A percentile compares a stretch with the other conserved stretches of the same genome.
Evolutionary conservation across 306 rosid species (phyloP).

Genomic region (Prunus persica): DNA sequence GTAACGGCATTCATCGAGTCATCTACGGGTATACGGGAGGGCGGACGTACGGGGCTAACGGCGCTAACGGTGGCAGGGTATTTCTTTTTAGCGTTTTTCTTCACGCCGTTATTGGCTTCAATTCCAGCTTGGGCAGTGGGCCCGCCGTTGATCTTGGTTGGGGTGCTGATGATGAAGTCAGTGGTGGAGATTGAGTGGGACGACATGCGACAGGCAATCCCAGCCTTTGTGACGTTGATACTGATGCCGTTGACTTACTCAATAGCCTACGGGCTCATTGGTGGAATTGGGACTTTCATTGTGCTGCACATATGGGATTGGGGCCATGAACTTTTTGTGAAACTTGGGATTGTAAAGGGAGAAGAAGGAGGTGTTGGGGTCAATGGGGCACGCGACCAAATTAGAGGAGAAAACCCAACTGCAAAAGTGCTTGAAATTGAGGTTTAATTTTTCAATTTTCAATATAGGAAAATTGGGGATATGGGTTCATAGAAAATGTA

Average conservation of each 20-base stretch:
- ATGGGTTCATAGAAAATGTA: conserved; percentile 6
- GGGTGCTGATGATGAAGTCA: conserved; percentile 93
- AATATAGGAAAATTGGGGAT: neutral
- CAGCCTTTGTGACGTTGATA: conserved; percentile 82
- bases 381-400: conserved; percentile 28
- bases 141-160: conserved; percentile 91
- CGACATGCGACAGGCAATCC: conserved; percentile 88
- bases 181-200: conserved; percentile 92
- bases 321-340: conserved; percentile 30
- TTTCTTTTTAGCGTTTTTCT: conserved; percentile 70
- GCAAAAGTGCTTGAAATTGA: conserved; percentile 35
- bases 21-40: conserved; percentile 93
- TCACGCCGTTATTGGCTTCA: conserved; percentile 92
- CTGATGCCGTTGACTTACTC: conserved; percentile 91
- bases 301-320: conserved; percentile 81
- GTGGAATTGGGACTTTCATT: conserved; percentile 77
- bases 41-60: conserved; percentile 87
- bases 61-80: conserved; percentile 71
- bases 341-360: conserved; percentile 26
- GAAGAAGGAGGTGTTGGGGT: conserved; percentile 7
- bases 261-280: conserved; percentile 80
- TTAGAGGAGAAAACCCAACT: conserved; percentile 13
- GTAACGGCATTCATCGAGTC: conserved; percentile 88
- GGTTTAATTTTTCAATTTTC: conserved; percentile 1
- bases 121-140: conserved; percentile 99